phyloP scores from a whole-genome alignment of 2,329 filamentous ascomycete species.

The Fusarium gaditjirri region DNA sequence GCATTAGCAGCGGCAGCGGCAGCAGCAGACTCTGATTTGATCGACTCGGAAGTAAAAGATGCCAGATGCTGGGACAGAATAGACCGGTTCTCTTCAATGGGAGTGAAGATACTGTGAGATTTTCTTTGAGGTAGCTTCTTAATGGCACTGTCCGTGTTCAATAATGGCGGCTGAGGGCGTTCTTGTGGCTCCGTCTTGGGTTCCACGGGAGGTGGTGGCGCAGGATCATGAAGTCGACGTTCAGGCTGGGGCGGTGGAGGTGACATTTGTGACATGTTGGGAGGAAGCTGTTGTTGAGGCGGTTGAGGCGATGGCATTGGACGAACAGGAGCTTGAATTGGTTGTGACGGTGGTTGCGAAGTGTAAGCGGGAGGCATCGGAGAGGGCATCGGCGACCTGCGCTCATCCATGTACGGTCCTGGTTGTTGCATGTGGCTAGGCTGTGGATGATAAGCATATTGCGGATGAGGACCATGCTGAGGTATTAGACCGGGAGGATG shows the following conservation, averaged over 20 bases:
- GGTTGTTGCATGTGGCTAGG: slow-evolving; percentile 55
- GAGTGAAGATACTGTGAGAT: slow-evolving; percentile 94
- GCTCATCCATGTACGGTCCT: slow-evolving; percentile 78
- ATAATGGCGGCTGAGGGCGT: slow-evolving; percentile 56
- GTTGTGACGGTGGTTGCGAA: slow-evolving; percentile 65
- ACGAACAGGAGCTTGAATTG: slow-evolving; percentile 57
- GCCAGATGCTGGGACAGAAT: slow-evolving; percentile 86
- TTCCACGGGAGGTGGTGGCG: slow-evolving; percentile 63
- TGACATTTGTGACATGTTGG: slow-evolving; percentile 61
- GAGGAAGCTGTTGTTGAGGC: slow-evolving; percentile 62
- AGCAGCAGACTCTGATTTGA: slow-evolving; percentile 51
- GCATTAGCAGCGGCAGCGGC: slow-evolving; percentile 44
- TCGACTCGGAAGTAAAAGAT: slow-evolving; percentile 67
- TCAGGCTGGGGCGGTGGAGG: slow-evolving; percentile 62
- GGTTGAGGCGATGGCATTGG: slow-evolving; percentile 69
- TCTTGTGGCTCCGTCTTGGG: slow-evolving; percentile 61
- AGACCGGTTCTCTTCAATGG: slow-evolving; percentile 92
- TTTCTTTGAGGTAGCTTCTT: slow-evolving; percentile 79
- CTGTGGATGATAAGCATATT: slow-evolving; percentile 40
- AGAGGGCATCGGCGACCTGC: slow-evolving; percentile 62
- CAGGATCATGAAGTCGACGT: slow-evolving; percentile 61
- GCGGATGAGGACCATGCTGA: slow-evolving; percentile 33
- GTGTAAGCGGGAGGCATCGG: slow-evolving; percentile 76
- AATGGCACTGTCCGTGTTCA: slow-evolving; percentile 63
- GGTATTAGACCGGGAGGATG: slow-evolving; percentile 40